Percentiles rank a stretch among this genome's conserved stretches.
Conservation (phyloP, 495 filamentous ascomycete species). For the Aspergillus leporis region DNA sequence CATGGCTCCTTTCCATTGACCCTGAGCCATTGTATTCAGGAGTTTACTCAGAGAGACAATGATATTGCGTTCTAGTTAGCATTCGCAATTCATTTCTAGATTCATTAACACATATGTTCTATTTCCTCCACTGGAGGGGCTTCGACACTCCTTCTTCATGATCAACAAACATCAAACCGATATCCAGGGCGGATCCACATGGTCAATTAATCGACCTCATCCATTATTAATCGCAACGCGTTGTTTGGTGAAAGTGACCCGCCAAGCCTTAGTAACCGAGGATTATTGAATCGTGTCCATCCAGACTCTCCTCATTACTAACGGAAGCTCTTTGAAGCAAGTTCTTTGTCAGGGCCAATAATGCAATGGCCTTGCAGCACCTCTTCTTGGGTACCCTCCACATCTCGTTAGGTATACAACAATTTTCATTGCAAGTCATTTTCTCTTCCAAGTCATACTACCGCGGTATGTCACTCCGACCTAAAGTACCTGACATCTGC, state of each 20-base stretch:
- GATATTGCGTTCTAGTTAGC: too few relatives aligned
- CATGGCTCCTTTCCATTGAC: constrained; percentile 9
- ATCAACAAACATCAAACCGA: constrained; percentile 4
- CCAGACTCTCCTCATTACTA: not conserved
- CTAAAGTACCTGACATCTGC: not conserved
- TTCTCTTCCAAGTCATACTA: too few relatives aligned
- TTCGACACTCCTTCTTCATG: not conserved
- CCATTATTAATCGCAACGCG: not conserved
- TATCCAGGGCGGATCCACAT: not conserved
- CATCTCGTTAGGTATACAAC: not conserved
- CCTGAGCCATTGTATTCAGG: not conserved
- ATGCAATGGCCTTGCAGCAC: not conserved
- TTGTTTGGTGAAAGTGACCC: not conserved
- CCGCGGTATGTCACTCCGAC: too few relatives aligned
- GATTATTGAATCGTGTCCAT: not conserved
- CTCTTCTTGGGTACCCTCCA: not conserved
- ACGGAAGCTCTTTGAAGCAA: not conserved
- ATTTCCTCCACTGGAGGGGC: not conserved
- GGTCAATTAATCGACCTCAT: not conserved
- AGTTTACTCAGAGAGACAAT: too few relatives aligned
- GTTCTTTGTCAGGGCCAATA: not conserved
- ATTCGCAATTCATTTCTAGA: not conserved
- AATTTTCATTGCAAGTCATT: too few relatives aligned
- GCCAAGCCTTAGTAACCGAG: not conserved
- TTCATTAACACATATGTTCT: constrained; percentile 17